A percentile compares a stretch with the other conserved stretches of the same genome.
Evolutionary conservation across 805 yeast genomes (phyloP).

Genomic region (Saturnispora kantuleensis): DNA sequence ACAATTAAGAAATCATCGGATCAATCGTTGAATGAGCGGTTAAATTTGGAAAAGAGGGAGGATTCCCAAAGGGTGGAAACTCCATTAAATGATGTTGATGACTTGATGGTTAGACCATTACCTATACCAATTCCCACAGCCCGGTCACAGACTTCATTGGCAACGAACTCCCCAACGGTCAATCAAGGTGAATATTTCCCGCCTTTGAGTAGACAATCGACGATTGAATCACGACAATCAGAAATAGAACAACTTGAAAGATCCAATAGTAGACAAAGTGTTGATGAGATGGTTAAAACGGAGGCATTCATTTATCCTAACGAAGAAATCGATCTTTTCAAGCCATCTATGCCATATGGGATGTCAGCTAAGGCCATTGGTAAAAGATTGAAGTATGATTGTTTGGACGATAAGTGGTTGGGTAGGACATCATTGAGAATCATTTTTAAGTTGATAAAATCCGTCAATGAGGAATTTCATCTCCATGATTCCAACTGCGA

Average conservation of each 20-base stretch:
- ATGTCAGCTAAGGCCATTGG: slow-evolving; percentile 50
- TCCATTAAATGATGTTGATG: background rate
- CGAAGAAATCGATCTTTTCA: slow-evolving; percentile 29
- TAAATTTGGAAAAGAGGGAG: slow-evolving; percentile 7
- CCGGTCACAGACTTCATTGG: too few relatives aligned
- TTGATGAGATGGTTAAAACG: background rate
- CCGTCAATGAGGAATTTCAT: slow-evolving; percentile 3
- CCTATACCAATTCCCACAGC: slow-evolving; percentile 1
- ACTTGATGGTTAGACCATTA: background rate
- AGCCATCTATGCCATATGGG: slow-evolving; percentile 47
- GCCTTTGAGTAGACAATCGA: slow-evolving; percentile 11
- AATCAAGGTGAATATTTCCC: slow-evolving; percentile 4
- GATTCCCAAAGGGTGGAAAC: background rate
- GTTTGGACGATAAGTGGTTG: slow-evolving; percentile 45
- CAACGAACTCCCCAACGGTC: background rate
- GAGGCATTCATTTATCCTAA: slow-evolving; percentile 6
- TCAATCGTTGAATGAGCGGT: slow-evolving; percentile 13
- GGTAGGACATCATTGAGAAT: slow-evolving; percentile 35
- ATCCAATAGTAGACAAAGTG: slow-evolving; percentile 3
- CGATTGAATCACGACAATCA: slow-evolving; percentile 10
- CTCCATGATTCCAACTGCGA: slow-evolving; percentile 13
- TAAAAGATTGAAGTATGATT: slow-evolving; percentile 41
- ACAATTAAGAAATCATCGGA: slow-evolving; percentile 26
- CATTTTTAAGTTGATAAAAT: slow-evolving; percentile 2
- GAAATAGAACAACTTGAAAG: slow-evolving; percentile 14